Conservation (phyloP, 371 early-diverging fungal genomes). For the Chytridiales sp. region DNA sequence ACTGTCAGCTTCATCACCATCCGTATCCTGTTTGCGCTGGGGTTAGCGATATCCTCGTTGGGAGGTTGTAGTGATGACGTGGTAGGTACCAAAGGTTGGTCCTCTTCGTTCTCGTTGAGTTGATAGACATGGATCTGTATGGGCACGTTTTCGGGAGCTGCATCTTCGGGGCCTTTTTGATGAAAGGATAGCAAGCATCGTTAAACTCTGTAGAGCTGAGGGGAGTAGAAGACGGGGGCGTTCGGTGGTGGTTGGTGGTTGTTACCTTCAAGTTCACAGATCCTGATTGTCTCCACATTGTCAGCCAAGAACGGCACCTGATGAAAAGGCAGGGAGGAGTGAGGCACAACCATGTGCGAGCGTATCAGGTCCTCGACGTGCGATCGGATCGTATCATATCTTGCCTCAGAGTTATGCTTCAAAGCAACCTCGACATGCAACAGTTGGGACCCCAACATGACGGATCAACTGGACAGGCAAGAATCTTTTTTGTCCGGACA, state of each 20-base stretch:
- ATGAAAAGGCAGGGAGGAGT: slow-evolving; percentile 1
- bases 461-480: too few relatives aligned
- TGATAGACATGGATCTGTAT: slow-evolving; percentile 21
- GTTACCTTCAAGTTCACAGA: slow-evolving; percentile 30
- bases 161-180: not conserved
- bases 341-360: slow-evolving; percentile 14
- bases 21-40: slow-evolving; percentile 4
- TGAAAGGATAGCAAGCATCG: not conserved
- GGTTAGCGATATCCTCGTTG: slow-evolving; percentile 9
- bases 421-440: slow-evolving; percentile 33
- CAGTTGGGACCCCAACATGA: too few relatives aligned
- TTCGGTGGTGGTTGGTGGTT: not conserved
- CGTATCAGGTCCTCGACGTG: slow-evolving; percentile 26
- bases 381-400: slow-evolving; percentile 15
- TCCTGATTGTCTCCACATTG: slow-evolving; percentile 25
- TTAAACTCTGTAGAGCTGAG: not conserved
- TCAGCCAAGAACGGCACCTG: slow-evolving; percentile 23
- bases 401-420: slow-evolving; percentile 15
- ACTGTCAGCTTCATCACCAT: slow-evolving; percentile 23
- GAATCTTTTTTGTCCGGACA: too few relatives aligned
- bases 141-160: not conserved
- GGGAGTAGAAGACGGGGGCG: not conserved
- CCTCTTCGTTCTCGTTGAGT: slow-evolving; percentile 20
- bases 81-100: not conserved
- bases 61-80: not conserved